Evolutionary conservation across 139 green algal species (phyloP).

Genomic region (Raphidocelis subcapitata): DNA sequence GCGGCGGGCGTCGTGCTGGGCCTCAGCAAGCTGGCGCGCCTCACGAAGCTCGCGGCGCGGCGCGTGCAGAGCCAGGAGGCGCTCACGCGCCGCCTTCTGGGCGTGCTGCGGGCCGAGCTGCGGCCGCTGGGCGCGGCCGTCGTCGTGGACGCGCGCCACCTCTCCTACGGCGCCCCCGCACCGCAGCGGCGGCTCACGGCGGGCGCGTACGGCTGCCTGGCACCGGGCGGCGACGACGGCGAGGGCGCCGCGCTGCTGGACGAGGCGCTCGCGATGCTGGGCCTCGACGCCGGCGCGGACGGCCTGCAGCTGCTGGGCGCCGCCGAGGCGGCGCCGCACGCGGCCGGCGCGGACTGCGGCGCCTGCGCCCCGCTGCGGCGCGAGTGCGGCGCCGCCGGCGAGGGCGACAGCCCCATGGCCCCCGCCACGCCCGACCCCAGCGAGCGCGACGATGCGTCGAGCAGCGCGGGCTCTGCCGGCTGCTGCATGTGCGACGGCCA

Average conservation of each 20-base stretch:
- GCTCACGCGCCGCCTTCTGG: conserved; percentile 54
- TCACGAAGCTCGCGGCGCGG: conserved; percentile 73
- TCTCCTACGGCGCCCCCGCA: conserved; percentile 33
- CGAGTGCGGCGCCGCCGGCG: conserved; percentile 1
- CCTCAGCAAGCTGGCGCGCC: conserved; percentile 83
- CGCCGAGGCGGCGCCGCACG: too few species aligned
- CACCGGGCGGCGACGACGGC: conserved; percentile 1
- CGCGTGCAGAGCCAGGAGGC: conserved; percentile 72
- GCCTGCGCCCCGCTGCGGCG: too few species aligned
- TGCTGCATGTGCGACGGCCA: too few species aligned
- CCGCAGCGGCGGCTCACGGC: conserved; percentile 5
- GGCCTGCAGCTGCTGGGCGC: conserved; percentile 23
- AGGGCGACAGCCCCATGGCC: conserved; percentile 9
- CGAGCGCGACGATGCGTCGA: conserved; percentile 35
- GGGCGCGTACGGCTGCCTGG: conserved; percentile 10
- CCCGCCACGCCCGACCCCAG: conserved; percentile 43
- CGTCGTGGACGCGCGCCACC: conserved; percentile 64
- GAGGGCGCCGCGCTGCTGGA: conserved; percentile 1
- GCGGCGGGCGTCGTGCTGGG: conserved; percentile 73
- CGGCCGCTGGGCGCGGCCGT: conserved; percentile 55
- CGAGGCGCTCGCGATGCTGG: conserved; percentile 59
- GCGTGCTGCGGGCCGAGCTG: conserved; percentile 47
- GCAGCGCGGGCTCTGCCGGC: neutral
- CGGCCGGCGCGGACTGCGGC: too few species aligned
- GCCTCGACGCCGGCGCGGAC: neutral